A percentile compares a stretch with the other conserved stretches of the same genome.
Conservation (phyloP, 257 asterid species). For the Solanum corneliomulleri region DNA sequence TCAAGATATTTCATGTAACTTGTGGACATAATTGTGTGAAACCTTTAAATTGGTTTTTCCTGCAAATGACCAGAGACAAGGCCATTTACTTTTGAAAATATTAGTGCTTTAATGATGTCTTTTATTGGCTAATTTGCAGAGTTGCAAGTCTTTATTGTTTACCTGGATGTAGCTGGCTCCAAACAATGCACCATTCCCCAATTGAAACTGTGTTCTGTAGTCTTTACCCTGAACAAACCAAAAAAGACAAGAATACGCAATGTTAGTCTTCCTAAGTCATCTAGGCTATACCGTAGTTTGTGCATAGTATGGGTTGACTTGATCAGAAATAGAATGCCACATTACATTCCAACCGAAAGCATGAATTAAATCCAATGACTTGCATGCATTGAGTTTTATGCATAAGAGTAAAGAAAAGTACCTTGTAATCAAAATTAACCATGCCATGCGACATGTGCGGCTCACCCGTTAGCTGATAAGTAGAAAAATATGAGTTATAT, state of each 20-base stretch:
- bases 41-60: not conserved
- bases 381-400: too few species aligned
- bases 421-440: slow-evolving; percentile 96
- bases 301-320: not conserved
- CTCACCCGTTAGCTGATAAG: slow-evolving; percentile 68
- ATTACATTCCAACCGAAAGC: not conserved
- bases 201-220: slow-evolving; percentile 6
- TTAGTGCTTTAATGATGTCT: not conserved
- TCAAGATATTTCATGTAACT: not conserved
- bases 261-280: not conserved
- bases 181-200: slow-evolving; percentile 11
- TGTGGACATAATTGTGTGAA: not conserved
- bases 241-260: not conserved
- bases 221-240: slow-evolving; percentile 6
- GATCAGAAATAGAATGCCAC: not conserved
- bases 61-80: not conserved
- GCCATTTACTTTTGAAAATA: not conserved
- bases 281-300: not conserved
- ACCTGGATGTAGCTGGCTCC: slow-evolving; percentile 21
- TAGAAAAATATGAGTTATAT: not conserved
- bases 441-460: slow-evolving; percentile 93
- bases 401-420: not conserved
- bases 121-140: not conserved
- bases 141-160: not conserved
- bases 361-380: not conserved